A percentile compares a stretch with the other conserved stretches of the same genome.
These are phyloP conservation scores for Hirschioporus abietinus DNA, from an alignment of 768 basidiomycete species.

Conservation along the genomic window DNA sequence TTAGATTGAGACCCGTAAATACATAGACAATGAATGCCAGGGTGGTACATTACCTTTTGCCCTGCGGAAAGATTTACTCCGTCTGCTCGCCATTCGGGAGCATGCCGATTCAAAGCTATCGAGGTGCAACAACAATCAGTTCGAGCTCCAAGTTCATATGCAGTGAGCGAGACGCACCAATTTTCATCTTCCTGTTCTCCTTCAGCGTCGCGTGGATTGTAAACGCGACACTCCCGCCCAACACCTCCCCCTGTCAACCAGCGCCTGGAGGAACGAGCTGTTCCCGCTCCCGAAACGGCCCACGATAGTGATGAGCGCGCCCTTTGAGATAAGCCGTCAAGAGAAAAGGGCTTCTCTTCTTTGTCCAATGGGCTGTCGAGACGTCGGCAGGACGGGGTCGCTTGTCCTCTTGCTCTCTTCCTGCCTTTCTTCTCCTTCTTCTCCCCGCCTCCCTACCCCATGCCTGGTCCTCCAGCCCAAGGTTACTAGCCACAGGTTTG, in stretches of 20 bases:
- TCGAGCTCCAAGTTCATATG: not conserved
- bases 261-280: slow-evolving; percentile 15
- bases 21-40: too few relatives aligned
- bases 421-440: slow-evolving; percentile 12
- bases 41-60: too few relatives aligned
- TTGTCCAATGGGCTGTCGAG: not conserved
- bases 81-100: slow-evolving; percentile 35
- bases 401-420: slow-evolving; percentile 6
- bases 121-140: not conserved
- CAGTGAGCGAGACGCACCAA: slow-evolving; percentile 3
- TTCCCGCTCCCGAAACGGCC: slow-evolving; percentile 45
- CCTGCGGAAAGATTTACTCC: slow-evolving; percentile 21
- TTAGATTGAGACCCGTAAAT: too few relatives aligned
- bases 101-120: slow-evolving; percentile 30
- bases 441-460: slow-evolving; percentile 21
- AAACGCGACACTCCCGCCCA: slow-evolving; percentile 16
- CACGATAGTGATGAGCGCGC: slow-evolving; percentile 38
- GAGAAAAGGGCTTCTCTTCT: slow-evolving; percentile 17
- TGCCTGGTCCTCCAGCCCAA: slow-evolving; percentile 14
- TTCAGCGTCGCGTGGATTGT: slow-evolving; percentile 28
- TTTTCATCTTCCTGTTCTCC: slow-evolving; percentile 33
- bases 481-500: not conserved
- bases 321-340: slow-evolving; percentile 21
- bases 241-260: slow-evolving; percentile 26
- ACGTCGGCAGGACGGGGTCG: slow-evolving; percentile 2